Evolutionary conservation across 2,329 filamentous ascomycete species (phyloP).

Genomic region (Ceratocystis harringtonii): DNA sequence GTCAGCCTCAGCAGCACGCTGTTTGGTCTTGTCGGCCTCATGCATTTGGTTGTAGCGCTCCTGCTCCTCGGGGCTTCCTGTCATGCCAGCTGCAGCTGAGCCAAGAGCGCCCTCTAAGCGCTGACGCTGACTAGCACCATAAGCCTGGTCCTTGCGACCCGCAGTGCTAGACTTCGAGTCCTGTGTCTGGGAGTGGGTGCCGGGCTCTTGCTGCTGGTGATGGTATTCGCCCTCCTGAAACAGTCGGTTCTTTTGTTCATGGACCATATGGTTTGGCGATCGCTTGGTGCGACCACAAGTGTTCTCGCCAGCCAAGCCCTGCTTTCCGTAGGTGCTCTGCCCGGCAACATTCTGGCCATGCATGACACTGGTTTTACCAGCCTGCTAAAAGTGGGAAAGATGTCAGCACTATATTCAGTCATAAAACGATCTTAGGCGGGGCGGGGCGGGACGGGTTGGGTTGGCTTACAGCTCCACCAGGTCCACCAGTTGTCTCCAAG

Average conservation of each 20-base stretch:
- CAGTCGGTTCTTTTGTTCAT: too few species aligned
- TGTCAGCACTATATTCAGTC: background rate
- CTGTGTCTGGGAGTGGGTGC: background rate
- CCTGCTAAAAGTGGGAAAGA: background rate
- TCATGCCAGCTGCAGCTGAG: slow-evolving; percentile 53
- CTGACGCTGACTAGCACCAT: slow-evolving; percentile 50
- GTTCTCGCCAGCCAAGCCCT: background rate
- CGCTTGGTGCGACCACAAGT: background rate
- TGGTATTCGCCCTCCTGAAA: background rate
- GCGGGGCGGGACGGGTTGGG: background rate
- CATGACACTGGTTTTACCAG: background rate
- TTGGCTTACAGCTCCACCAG: background rate
- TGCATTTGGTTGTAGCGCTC: slow-evolving; percentile 52
- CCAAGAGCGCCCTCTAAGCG: slow-evolving; percentile 60
- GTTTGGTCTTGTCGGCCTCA: slow-evolving; percentile 67
- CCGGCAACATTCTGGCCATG: background rate
- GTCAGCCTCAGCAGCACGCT: slow-evolving; percentile 71
- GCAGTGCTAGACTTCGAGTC: background rate
- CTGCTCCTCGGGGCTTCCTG: slow-evolving; percentile 53
- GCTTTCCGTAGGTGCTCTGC: background rate
- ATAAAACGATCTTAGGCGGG: too few species aligned
- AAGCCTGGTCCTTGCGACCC: slow-evolving; percentile 22
- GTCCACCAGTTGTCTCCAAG: background rate
- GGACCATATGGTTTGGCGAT: too few species aligned
- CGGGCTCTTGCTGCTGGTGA: background rate